These are phyloP conservation scores for Suhomyces bribrorum DNA, from an alignment of 1,139 yeast genomes.

Conservation along the genomic window DNA sequence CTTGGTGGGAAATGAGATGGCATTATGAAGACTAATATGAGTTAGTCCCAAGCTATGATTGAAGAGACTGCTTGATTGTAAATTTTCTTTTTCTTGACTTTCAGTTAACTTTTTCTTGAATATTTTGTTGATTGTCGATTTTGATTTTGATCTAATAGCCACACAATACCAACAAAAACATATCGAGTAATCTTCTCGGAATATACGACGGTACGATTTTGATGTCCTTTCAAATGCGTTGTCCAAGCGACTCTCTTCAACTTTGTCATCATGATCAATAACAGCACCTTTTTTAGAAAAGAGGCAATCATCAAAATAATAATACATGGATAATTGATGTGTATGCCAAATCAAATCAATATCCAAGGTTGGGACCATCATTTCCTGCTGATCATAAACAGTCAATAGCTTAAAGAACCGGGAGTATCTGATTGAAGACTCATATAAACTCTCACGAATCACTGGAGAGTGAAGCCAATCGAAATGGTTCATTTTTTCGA, in stretches of 20 bases:
- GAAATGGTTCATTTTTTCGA: constrained; percentile 29
- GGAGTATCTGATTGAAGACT: constrained; percentile 26
- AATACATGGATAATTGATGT: constrained; percentile 31
- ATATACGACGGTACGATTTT: constrained; percentile 20
- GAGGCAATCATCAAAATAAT: constrained; percentile 26
- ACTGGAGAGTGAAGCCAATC: constrained; percentile 32
- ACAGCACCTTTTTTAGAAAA: constrained; percentile 12
- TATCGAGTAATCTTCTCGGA: constrained; percentile 25
- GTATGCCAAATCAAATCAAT: constrained; percentile 46
- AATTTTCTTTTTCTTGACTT: background rate
- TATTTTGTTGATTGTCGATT: constrained; percentile 10
- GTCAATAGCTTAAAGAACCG: constrained; percentile 27
- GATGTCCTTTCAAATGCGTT: constrained; percentile 24
- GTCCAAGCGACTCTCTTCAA: constrained; percentile 24
- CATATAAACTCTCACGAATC: constrained; percentile 20
- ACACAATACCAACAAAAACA: constrained; percentile 33
- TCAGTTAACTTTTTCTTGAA: constrained; percentile 8
- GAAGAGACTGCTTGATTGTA: constrained; percentile 5
- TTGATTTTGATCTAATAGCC: constrained; percentile 9
- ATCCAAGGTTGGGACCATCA: constrained; percentile 40
- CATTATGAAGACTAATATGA: constrained; percentile 22
- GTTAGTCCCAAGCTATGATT: constrained; percentile 15
- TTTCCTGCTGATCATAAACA: constrained; percentile 8
- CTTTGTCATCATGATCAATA: constrained; percentile 33
- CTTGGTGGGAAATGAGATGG: constrained; percentile 15